phyloP scores from a whole-genome alignment of 768 basidiomycete genomes.

The Mycena pura region DNA sequence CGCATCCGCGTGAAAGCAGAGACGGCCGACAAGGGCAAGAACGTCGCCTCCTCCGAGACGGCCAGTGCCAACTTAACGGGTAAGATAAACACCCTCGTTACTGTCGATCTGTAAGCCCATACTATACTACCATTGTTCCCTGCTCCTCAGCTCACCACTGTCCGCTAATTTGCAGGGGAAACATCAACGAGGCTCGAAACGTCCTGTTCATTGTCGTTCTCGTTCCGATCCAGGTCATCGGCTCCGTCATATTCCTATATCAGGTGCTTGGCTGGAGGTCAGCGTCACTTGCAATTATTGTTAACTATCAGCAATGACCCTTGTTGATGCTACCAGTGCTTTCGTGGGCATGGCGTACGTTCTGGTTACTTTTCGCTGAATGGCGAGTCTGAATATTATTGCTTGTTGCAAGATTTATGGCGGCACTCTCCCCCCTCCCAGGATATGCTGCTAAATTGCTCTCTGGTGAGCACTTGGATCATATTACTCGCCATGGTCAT shows the following conservation, averaged over 20 bases:
- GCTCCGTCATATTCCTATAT: constrained; percentile 51
- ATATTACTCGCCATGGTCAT: no score
- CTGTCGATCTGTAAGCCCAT: constrained; percentile 58
- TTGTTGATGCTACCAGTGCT: constrained; percentile 42
- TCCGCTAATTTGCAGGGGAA: no score
- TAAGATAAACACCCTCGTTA: constrained; percentile 77
- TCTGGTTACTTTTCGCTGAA: constrained; percentile 32
- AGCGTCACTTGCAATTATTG: background rate
- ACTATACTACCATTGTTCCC: constrained; percentile 27
- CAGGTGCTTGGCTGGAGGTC: constrained; percentile 57
- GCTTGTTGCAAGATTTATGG: background rate
- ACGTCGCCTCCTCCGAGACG: background rate
- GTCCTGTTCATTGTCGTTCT: background rate
- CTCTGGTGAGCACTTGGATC: background rate
- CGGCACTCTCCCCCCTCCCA: no score
- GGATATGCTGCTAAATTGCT: background rate
- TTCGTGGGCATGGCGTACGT: constrained; percentile 57
- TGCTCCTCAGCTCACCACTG: constrained; percentile 32
- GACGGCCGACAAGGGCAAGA: background rate
- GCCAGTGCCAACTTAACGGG: constrained; percentile 64
- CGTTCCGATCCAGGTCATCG: constrained; percentile 45
- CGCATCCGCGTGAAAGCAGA: constrained; percentile 67
- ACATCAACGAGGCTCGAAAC: constrained; percentile 2
- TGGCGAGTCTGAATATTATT: background rate
- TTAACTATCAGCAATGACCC: no score